Percentiles rank a stretch among this genome's conserved stretches.
phyloP scores from a whole-genome alignment of 805 yeast species.

The Teunomyces stri region DNA sequence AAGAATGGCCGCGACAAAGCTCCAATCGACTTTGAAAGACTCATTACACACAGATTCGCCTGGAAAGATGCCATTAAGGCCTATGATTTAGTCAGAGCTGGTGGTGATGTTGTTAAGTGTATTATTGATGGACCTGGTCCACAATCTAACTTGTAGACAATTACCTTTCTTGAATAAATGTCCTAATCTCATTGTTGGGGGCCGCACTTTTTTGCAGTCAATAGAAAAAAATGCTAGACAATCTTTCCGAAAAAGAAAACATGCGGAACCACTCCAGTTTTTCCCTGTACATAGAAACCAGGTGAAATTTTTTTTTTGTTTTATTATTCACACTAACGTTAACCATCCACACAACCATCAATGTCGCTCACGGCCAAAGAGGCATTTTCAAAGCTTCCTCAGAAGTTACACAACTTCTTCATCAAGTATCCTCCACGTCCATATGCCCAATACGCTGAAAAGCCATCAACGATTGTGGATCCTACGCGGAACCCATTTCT shows the following conservation, averaged over 20 bases:
- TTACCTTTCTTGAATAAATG: background rate
- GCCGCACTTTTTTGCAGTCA: too few species aligned
- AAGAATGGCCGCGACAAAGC: conserved; percentile 39
- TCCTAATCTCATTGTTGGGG: too few species aligned
- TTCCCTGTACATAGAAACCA: background rate
- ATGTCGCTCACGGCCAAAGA: conserved; percentile 35
- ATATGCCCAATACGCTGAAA: conserved; percentile 60
- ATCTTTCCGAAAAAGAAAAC: too few species aligned
- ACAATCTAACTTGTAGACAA: background rate
- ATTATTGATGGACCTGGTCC: conserved; percentile 73
- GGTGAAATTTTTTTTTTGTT: background rate
- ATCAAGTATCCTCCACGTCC: conserved; percentile 82
- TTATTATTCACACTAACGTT: background rate
- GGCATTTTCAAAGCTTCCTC: conserved; percentile 64
- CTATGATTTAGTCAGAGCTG: conserved; percentile 64
- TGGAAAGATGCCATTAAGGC: conserved; percentile 77
- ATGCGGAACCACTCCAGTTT: too few species aligned
- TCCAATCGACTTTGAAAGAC: conserved; percentile 56
- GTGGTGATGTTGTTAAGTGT: conserved; percentile 71
- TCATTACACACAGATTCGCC: conserved; percentile 71
- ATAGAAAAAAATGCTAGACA: too few species aligned
- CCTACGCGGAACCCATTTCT: conserved; percentile 81
- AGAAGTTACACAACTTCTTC: conserved; percentile 68
- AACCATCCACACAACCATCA: background rate
- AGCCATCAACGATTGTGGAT: conserved; percentile 64